Evolutionary conservation across 2,329 filamentous ascomycete genomes (phyloP), one percentile per base, ranked within the genome.

Genomic region (Penicillium italicum): DNA sequence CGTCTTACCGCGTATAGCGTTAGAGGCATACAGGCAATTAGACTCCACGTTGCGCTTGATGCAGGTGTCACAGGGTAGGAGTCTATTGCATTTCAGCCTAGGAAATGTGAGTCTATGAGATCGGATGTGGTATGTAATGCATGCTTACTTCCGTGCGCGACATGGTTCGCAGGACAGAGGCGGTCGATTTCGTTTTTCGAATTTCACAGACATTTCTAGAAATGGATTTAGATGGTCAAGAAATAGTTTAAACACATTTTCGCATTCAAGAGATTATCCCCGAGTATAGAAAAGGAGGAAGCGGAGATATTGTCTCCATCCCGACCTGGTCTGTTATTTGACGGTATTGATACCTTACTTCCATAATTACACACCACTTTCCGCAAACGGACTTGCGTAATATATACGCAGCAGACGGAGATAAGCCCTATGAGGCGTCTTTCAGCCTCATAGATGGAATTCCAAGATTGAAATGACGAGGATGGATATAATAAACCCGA

Each of bases 161-260:
- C 56, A 58, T 12, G 49, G 53, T 28, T 58, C 56, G 14, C 56
- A 58, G 22, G 53, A 58, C 1, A 58, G 33, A 9, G 56, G 53
- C 4, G 52, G 53, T 40, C 56, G 36, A 36, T 56, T 58, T 33
- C 56, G 48, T 36, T 58, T 58, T 38, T 56, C 56, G 2, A 58
- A 18, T 26, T 45, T 58, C 28, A 33, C 26, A 18, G 56, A 43
- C 43, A 45, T 45, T 26, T 28, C 24, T 1, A 28, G 3, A 1
- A 2, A 45, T 33, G 7, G 1, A 12, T 6, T 7, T n/a, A 26
- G 18, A 8, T n/a, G 18, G 14, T 52, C 34, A 41, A 55, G 2
- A 5, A n/a, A 28, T 11, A 8, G 8, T n/a, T 16, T 6, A 0
- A 28, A 28, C 2, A 28, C n/a, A 42, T 28, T 8, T 42, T 12